These are phyloP conservation scores for Ascochyta clinopodiicola DNA, from an alignment of 2,329 filamentous ascomycete genomes.

Conservation along the genomic window DNA sequence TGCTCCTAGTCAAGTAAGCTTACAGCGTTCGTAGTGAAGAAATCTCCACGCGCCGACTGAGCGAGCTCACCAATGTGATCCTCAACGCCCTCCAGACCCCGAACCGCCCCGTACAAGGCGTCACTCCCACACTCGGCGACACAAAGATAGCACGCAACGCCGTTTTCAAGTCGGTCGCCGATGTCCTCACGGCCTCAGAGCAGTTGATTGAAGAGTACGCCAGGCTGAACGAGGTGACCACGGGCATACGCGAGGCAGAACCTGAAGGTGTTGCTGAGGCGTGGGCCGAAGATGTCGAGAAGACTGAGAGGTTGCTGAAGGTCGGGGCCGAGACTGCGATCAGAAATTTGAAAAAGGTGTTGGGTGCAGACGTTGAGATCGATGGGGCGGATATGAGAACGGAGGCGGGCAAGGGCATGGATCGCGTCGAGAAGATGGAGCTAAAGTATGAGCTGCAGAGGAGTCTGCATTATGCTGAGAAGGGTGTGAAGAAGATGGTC, in stretches of 20 bases:
- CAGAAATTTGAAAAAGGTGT: conserved; percentile 37
- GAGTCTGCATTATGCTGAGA: conserved; percentile 38
- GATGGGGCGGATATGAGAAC: conserved; percentile 1
- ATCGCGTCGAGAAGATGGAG: conserved; percentile 11
- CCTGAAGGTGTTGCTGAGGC: conserved; percentile 20
- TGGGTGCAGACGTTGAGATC: conserved; percentile 23
- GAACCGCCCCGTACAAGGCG: conserved; percentile 9
- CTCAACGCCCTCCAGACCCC: conserved; percentile 25
- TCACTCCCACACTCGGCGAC: conserved; percentile 14
- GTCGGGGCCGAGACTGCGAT: conserved; percentile 38
- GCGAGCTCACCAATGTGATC: conserved; percentile 31
- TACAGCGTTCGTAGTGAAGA: conserved; percentile 22
- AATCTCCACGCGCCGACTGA: conserved; percentile 21
- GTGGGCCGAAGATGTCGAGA: conserved; percentile 36
- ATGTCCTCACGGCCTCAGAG: conserved; percentile 26
- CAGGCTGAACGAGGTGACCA: conserved; percentile 30
- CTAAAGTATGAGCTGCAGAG: conserved; percentile 32
- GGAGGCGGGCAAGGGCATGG: conserved; percentile 12
- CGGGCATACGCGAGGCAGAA: conserved; percentile 23
- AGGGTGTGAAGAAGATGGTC: conserved; percentile 43
- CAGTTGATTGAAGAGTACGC: conserved; percentile 34
- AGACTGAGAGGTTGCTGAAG: conserved; percentile 30
- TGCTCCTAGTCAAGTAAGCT: background rate
- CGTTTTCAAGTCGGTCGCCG: conserved; percentile 18
- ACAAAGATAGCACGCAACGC: conserved; percentile 25